Percentiles rank a stretch among this genome's conserved stretches.
These are phyloP conservation scores for Colletotrichum cordylinicola DNA, from an alignment of 2,329 filamentous ascomycete genomes.

Conservation along the genomic window DNA sequence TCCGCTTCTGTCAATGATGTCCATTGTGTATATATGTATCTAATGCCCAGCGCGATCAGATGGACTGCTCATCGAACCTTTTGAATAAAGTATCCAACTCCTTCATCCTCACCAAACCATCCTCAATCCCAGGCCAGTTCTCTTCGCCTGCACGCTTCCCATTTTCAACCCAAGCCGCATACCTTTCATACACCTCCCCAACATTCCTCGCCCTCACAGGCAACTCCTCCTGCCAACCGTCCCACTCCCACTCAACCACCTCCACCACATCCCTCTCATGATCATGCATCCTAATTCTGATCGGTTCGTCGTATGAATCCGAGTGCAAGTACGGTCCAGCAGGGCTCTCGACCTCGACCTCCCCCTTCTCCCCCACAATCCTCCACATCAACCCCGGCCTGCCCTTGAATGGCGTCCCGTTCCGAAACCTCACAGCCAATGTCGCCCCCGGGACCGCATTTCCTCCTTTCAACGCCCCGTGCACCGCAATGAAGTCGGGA, in stretches of 20 bases:
- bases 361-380: slow-evolving; percentile 58
- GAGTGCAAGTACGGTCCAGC: slow-evolving; percentile 27
- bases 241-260: slow-evolving; percentile 48
- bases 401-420: slow-evolving; percentile 54
- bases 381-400: slow-evolving; percentile 52
- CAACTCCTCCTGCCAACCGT: slow-evolving; percentile 52
- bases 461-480: slow-evolving; percentile 39
- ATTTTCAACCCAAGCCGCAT: slow-evolving; percentile 35
- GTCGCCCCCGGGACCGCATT: slow-evolving; percentile 38
- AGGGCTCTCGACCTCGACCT: slow-evolving; percentile 36
- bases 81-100: neutral
- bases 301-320: slow-evolving; percentile 38
- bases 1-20: neutral
- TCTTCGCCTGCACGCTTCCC: slow-evolving; percentile 12
- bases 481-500: slow-evolving; percentile 33
- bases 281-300: slow-evolving; percentile 57
- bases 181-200: slow-evolving; percentile 62
- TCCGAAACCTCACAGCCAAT: slow-evolving; percentile 47
- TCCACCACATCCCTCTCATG: slow-evolving; percentile 49
- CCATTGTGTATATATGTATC: neutral
- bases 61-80: neutral
- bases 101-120: neutral
- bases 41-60: neutral
- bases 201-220: slow-evolving; percentile 52
- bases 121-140: neutral